These are phyloP conservation scores for Abrus pulchellus DNA, from an alignment of 306 rosid genomes.

Conservation along the genomic window DNA sequence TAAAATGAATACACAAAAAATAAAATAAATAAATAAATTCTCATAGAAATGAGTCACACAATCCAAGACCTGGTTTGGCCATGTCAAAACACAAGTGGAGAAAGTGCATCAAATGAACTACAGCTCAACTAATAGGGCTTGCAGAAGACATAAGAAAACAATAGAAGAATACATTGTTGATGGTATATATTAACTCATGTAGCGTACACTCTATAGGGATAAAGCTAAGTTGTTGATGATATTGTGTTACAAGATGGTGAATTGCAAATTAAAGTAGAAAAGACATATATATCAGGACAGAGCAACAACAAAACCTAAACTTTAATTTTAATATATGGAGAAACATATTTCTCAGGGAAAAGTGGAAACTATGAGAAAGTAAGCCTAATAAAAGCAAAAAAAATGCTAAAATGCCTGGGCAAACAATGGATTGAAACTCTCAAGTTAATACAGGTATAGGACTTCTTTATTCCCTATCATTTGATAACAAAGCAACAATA, in stretches of 20 bases:
- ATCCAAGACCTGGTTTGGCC: background rate
- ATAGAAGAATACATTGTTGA: background rate
- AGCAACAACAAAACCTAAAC: constrained; percentile 1
- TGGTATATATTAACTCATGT: constrained; percentile 15
- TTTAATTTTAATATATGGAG: background rate
- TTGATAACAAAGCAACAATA: constrained; percentile 31
- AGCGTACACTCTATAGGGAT: constrained; percentile 1
- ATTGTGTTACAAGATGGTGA: background rate
- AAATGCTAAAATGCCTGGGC: background rate
- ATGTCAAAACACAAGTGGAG: constrained; percentile 7
- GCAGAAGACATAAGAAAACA: constrained; percentile 11
- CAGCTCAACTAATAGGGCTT: background rate
- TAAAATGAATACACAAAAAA: background rate
- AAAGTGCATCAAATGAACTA: background rate
- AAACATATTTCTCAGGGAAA: constrained; percentile 14
- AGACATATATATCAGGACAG: background rate
- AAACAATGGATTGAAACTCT: constrained; percentile 1
- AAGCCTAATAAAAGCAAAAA: constrained; percentile 28
- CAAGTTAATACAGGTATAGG: constrained; percentile 6
- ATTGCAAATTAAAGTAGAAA: constrained; percentile 29
- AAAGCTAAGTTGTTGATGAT: background rate
- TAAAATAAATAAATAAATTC: background rate
- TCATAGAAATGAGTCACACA: background rate
- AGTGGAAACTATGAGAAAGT: constrained; percentile 3
- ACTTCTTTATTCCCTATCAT: constrained; percentile 16